Evolutionary conservation across 768 basidiomycete species (phyloP).

Genomic region (Tricholoma flavovirens): DNA sequence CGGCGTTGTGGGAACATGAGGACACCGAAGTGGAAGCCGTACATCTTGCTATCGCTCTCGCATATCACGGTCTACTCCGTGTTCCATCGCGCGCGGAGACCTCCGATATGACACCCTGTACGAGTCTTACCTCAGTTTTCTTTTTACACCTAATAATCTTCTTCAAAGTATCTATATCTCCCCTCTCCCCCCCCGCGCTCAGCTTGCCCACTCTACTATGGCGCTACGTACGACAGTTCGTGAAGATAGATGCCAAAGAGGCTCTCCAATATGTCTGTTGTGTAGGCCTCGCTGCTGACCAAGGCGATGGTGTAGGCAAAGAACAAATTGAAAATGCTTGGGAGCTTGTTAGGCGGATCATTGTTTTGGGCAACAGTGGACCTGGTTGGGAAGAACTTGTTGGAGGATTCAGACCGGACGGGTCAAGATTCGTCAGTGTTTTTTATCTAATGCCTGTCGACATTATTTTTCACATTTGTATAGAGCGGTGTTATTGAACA

Average conservation of each 20-base stretch:
- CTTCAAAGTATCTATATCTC: conserved; percentile 57
- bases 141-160: neutral
- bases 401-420: conserved; percentile 87
- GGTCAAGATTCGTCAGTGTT: conserved; percentile 74
- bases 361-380: conserved; percentile 71
- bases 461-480: neutral
- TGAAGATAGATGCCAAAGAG: conserved; percentile 87
- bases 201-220: conserved; percentile 83
- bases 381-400: conserved; percentile 90
- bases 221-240: conserved; percentile 91
- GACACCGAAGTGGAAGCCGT: conserved; percentile 91
- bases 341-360: conserved; percentile 74
- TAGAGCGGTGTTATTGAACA: conserved; percentile 88
- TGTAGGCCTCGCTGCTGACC: conserved; percentile 72
- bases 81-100: conserved; percentile 78
- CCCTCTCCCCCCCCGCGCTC: conserved; percentile 63
- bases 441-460: neutral
- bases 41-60: conserved; percentile 85
- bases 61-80: conserved; percentile 89
- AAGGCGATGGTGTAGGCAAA: conserved; percentile 61
- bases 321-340: conserved; percentile 81
- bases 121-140: conserved; percentile 21
- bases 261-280: conserved; percentile 94
- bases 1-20: conserved; percentile 81
- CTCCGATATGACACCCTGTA: conserved; percentile 79